These are phyloP conservation scores for Termitomyces sp. DNA, from an alignment of 768 basidiomycete species.

Conservation along the genomic window DNA sequence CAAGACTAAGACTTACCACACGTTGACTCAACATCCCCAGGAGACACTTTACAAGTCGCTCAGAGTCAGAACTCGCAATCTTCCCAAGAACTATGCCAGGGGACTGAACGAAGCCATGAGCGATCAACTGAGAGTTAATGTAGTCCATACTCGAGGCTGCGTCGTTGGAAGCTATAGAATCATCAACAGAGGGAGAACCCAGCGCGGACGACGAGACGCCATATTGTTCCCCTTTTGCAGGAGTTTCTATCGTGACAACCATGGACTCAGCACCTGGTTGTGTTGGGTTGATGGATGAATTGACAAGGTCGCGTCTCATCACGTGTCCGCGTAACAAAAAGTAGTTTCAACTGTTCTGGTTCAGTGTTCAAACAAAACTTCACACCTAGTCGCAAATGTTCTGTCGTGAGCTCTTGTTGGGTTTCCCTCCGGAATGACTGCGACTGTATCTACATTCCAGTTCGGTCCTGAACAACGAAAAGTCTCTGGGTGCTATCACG, in stretches of 20 bases:
- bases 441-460: not conserved
- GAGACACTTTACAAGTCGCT: slow-evolving; percentile 67
- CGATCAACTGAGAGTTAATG: slow-evolving; percentile 75
- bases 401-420: too few relatives aligned
- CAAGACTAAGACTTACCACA: slow-evolving; percentile 44
- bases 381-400: too few relatives aligned
- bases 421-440: not conserved
- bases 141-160: slow-evolving; percentile 68
- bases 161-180: slow-evolving; percentile 40
- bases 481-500: not conserved
- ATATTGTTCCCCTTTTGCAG: slow-evolving; percentile 50
- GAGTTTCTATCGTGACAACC: slow-evolving; percentile 31
- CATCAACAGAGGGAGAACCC: slow-evolving; percentile 38
- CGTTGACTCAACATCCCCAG: slow-evolving; percentile 71
- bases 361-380: too few relatives aligned
- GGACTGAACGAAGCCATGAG: slow-evolving; percentile 67
- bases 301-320: slow-evolving; percentile 14
- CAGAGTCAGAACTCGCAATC: slow-evolving; percentile 46
- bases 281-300: not conserved
- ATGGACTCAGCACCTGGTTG: not conserved
- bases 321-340: slow-evolving; percentile 16
- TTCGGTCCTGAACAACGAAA: not conserved
- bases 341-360: too few relatives aligned
- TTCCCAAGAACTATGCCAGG: slow-evolving; percentile 70
- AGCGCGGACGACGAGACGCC: slow-evolving; percentile 39